Evolutionary conservation across 2,329 filamentous ascomycete genomes (phyloP).

Genomic region (Arthrobotrys megalospora): DNA sequence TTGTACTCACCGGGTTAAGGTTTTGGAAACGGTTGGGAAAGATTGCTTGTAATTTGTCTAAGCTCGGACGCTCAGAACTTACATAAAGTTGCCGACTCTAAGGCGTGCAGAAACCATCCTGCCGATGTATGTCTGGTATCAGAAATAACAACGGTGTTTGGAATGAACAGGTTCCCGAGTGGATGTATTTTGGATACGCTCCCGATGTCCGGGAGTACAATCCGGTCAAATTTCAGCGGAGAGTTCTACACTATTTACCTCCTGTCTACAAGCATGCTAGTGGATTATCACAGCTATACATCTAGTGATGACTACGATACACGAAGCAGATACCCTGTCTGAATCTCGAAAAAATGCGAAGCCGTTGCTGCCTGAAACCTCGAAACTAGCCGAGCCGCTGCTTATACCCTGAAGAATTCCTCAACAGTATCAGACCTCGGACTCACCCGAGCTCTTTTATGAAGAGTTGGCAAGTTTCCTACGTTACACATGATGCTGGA

Average conservation of each 20-base stretch:
- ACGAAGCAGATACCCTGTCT: conserved; percentile 18
- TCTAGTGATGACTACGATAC: conserved; percentile 5
- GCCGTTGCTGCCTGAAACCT: conserved; percentile 60
- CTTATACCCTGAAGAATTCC: conserved; percentile 13
- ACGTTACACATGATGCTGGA: conserved; percentile 20
- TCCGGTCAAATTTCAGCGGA: neutral
- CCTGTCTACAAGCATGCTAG: conserved; percentile 27
- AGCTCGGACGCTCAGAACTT: conserved; percentile 13
- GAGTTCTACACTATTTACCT: neutral
- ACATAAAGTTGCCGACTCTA: neutral
- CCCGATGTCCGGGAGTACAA: conserved; percentile 13
- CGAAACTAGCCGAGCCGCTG: conserved; percentile 53
- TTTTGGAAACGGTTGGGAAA: neutral
- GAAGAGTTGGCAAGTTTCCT: neutral
- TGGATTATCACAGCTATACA: neutral
- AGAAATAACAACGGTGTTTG: conserved; percentile 20
- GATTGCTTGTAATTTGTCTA: neutral
- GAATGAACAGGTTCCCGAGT: conserved; percentile 11
- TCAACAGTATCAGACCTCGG: conserved; percentile 18
- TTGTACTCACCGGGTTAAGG: neutral
- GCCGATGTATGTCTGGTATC: conserved; percentile 12
- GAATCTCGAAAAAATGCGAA: conserved; percentile 43
- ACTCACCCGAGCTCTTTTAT: conserved; percentile 16
- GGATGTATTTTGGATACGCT: conserved; percentile 1
- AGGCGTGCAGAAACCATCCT: conserved; percentile 1